These are phyloP conservation scores for Dipteronia dyeriana DNA, from an alignment of 345 rosid species.

Conservation along the genomic window DNA sequence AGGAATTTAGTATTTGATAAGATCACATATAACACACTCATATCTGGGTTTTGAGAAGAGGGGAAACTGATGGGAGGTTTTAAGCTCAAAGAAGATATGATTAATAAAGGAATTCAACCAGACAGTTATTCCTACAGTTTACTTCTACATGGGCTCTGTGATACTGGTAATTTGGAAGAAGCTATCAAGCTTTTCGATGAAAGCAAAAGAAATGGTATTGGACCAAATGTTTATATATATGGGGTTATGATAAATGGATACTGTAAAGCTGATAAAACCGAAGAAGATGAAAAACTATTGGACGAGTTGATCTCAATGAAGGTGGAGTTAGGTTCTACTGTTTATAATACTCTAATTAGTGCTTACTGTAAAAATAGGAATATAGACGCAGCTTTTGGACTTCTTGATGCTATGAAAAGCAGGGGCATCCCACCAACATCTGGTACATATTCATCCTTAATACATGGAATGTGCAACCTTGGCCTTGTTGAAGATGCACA, in stretches of 20 bases:
- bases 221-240: slow-evolving; percentile 56
- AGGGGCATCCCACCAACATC: slow-evolving; percentile 49
- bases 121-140: no score
- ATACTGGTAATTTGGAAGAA: no score
- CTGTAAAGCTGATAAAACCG: slow-evolving; percentile 64
- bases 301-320: slow-evolving; percentile 47
- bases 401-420: slow-evolving; percentile 64
- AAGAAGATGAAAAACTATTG: slow-evolving; percentile 64
- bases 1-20: no score
- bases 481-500: slow-evolving; percentile 58
- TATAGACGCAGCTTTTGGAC: slow-evolving; percentile 48
- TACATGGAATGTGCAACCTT: slow-evolving; percentile 62
- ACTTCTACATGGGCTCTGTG: no score
- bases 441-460: slow-evolving; percentile 66
- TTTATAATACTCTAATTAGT: slow-evolving; percentile 32
- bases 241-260: slow-evolving; percentile 74
- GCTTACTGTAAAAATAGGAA: slow-evolving; percentile 59
- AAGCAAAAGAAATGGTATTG: slow-evolving; percentile 32
- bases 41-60: no score
- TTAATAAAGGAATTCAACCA: no score
- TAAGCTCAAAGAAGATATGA: no score
- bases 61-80: no score
- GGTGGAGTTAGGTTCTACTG: slow-evolving; percentile 50
- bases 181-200: no score
- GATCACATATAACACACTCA: no score